These are phyloP conservation scores for Globisporangium emineosum DNA, from an alignment of 352 stramenopile species.

Conservation along the genomic window DNA sequence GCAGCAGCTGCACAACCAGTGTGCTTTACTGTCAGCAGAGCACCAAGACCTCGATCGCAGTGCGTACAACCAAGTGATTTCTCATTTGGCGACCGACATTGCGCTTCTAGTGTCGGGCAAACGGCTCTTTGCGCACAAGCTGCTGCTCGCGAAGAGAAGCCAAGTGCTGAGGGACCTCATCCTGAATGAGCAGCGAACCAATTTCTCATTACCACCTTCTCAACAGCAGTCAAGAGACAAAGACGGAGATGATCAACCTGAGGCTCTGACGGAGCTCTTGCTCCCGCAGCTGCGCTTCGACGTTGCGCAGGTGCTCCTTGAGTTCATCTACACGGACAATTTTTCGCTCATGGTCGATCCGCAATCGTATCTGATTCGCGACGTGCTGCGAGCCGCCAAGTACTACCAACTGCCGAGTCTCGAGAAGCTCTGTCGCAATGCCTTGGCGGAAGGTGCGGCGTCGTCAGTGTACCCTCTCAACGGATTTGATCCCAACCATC, in stretches of 20 bases:
- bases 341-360: constrained; percentile 44
- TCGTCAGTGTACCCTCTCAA: constrained; percentile 4
- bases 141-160: constrained; percentile 59
- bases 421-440: constrained; percentile 32
- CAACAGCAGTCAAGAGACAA: background rate
- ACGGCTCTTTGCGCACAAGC: constrained; percentile 42
- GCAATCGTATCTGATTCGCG: constrained; percentile 48
- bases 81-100: constrained; percentile 28
- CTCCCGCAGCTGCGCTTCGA: constrained; percentile 49
- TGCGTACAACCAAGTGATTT: background rate
- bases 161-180: constrained; percentile 52
- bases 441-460: constrained; percentile 20
- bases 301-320: constrained; percentile 48
- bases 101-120: constrained; percentile 45
- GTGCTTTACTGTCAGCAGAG: constrained; percentile 2
- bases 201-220: background rate
- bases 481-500: constrained; percentile 3
- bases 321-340: constrained; percentile 76
- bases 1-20: constrained; percentile 28
- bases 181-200: constrained; percentile 39
- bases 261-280: constrained; percentile 37
- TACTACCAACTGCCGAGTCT: constrained; percentile 43
- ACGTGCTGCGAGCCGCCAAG: constrained; percentile 51
- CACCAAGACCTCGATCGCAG: constrained; percentile 10
- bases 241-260: background rate